Evolutionary conservation across 208 protist genomes (phyloP), one percentile per base, ranked within the genome.

Genomic region (Trypanosoma melophagium): DNA sequence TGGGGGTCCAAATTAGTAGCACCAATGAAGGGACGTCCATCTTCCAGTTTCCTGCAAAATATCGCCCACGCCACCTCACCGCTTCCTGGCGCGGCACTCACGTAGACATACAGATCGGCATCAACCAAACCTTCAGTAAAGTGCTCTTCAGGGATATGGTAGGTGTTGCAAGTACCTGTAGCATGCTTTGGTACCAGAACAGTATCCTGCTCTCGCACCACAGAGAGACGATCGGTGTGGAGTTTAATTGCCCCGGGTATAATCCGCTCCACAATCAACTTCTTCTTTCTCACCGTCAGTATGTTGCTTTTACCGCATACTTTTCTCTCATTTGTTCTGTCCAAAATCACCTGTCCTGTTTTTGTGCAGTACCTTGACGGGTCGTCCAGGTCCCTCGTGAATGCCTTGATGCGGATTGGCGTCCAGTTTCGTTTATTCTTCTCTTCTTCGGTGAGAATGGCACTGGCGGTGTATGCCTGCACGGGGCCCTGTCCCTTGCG

Each of bases 81-180:
- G 7, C 22, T 13, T 22, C 7, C 13, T 17, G 83, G 83, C 12
- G 59, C 84, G 4, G 89, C 74, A 10, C 77, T 22, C 8, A 89
- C 71, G 70, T 91, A 92, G 8, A 94, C 2, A 9, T 89, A 45
- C 53, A 84, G 84, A 68, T 94, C 86, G 22, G 50, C 50, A 56
- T 74, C 65, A 14, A 24, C 41, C 13, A 92, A 61, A 22, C 83
- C 84, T 0, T 2, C n/a, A 3, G 66, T 87, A 22, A 47, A 1
- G 69, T 91, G 80, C 13, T 13, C 17, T 1, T 2, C 5, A 22
- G 87, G 84, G 13, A 93, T 50, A 3, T 72, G 81, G 63, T 85
- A 81, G 14, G 25, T 19, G 14, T 44, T 28, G 64, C 81, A 87
- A 21, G 71, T 45, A 17, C 14, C 22, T 21, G 3, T 47, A 9